phyloP scores from a whole-genome alignment of 176 grass and related monocot species.

The Oryza punctata region DNA sequence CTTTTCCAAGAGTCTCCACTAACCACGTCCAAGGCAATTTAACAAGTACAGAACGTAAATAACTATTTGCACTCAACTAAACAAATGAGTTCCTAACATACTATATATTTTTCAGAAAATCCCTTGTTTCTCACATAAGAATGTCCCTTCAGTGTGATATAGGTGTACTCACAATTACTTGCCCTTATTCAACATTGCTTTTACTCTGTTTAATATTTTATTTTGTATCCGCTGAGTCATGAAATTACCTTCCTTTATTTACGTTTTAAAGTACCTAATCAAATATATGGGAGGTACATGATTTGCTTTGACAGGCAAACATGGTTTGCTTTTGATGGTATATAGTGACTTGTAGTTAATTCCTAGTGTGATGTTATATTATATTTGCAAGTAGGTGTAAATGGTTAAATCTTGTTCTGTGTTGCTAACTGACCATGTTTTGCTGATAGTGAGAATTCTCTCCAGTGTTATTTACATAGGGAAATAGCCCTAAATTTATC shows the following conservation, averaged over 20 bases:
- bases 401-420: neutral
- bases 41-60: neutral
- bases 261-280: neutral
- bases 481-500: neutral
- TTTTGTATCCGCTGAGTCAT: neutral
- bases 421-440: neutral
- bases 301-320: neutral
- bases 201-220: neutral
- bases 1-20: too few species aligned
- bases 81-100: neutral
- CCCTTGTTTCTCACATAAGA: neutral
- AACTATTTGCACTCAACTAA: neutral
- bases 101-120: neutral
- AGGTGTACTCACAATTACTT: neutral
- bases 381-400: neutral
- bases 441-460: neutral
- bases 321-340: neutral
- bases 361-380: neutral
- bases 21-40: neutral
- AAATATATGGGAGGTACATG: neutral
- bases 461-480: too few species aligned
- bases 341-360: neutral
- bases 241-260: neutral
- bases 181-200: neutral
- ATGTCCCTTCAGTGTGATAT: too few species aligned